A percentile compares a stretch with the other conserved stretches of the same genome.
Conservation (phyloP, 148 eudicot species). For the Camellia japonica region DNA sequence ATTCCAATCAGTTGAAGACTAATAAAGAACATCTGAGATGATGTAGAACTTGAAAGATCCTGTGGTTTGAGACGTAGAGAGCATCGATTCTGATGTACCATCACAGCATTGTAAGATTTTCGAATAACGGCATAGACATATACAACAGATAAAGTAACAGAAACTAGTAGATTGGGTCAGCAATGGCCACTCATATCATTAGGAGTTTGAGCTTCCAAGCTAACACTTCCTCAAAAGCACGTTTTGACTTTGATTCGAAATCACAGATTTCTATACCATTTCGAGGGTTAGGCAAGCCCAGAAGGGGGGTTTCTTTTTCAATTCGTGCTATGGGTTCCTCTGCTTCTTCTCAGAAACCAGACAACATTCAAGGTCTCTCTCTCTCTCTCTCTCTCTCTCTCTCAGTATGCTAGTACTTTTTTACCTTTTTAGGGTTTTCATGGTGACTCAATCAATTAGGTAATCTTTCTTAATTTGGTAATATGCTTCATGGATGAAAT, state of each 20-base stretch:
- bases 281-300: not conserved
- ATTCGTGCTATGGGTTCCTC: slow-evolving; percentile 29
- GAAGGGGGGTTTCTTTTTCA: slow-evolving; percentile 13
- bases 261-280: not conserved
- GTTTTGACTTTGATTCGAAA: slow-evolving; percentile 17
- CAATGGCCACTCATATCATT: slow-evolving; percentile 31
- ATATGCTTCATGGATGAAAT: no score
- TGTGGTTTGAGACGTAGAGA: no score
- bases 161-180: not conserved
- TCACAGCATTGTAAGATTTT: no score
- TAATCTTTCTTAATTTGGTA: no score
- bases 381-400: not conserved
- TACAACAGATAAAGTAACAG: no score
- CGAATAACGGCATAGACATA: no score
- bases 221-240: slow-evolving; percentile 19
- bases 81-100: no score
- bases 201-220: slow-evolving; percentile 17
- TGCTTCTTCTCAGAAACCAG: slow-evolving; percentile 41
- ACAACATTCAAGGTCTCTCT: slow-evolving; percentile 49
- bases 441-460: no score
- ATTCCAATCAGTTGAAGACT: no score
- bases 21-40: not conserved
- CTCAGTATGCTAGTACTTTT: not conserved
- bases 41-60: no score
- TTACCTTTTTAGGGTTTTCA: no score